A percentile compares a stretch with the other conserved stretches of the same genome.
Conservation (phyloP, 805 yeast genomes). For the Metschnikowia chrysomelidarum region DNA sequence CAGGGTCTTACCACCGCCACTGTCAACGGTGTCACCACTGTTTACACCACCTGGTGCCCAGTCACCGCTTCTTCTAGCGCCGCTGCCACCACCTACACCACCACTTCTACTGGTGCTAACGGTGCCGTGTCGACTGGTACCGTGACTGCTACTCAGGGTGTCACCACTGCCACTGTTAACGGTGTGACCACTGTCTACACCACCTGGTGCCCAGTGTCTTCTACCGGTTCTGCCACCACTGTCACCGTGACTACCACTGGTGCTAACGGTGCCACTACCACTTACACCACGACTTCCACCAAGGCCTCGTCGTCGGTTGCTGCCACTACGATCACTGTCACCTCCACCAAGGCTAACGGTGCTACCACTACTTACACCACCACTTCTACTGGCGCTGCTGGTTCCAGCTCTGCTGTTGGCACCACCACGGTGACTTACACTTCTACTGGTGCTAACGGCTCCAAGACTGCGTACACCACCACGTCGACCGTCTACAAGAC, state of each 20-base stretch:
- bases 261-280: conserved; percentile 2
- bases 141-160: conserved; percentile 15
- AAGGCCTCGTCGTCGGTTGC: conserved; percentile 5
- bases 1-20: conserved; percentile 32
- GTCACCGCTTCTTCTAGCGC: conserved; percentile 21
- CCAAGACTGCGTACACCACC: not conserved
- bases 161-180: conserved; percentile 19
- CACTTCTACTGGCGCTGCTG: conserved; percentile 4
- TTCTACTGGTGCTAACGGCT: conserved; percentile 7
- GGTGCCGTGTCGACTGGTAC: no score
- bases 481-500: not conserved
- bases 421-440: conserved; percentile 4
- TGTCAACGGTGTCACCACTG: conserved; percentile 18
- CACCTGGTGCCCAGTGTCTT: conserved; percentile 20
- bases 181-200: conserved; percentile 24
- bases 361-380: conserved; percentile 13
- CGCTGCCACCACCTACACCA: conserved; percentile 11
- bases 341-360: conserved; percentile 17
- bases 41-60: conserved; percentile 39
- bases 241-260: conserved; percentile 20
- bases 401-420: conserved; percentile 5
- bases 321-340: conserved; percentile 3
- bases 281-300: conserved; percentile 2
- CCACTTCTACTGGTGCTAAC: conserved; percentile 13
- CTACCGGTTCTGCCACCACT: conserved; percentile 11